phyloP scores from a whole-genome alignment of 179 eudicot species.

The Dionaea muscipula region DNA sequence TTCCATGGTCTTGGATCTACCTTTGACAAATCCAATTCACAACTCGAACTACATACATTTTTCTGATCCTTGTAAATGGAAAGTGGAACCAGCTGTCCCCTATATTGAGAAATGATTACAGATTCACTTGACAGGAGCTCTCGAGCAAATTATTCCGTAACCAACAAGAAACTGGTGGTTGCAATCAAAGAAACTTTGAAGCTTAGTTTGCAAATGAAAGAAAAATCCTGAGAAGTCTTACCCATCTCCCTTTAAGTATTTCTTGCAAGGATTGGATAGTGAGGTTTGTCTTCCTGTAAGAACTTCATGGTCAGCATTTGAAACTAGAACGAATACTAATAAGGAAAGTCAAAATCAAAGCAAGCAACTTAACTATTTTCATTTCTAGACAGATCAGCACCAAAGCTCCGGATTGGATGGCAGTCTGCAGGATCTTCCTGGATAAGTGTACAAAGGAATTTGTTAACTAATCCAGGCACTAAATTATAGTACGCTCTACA shows the following conservation, averaged over 20 bases:
- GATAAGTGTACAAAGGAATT: conserved; percentile 5
- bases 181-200: not conserved
- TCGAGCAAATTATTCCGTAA: not conserved
- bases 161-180: not conserved
- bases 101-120: conserved; percentile 7
- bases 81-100: conserved; percentile 42
- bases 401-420: conserved; percentile 61
- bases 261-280: conserved; percentile 34
- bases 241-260: conserved; percentile 51
- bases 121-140: not conserved
- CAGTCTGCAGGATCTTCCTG: conserved; percentile 51
- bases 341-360: not conserved
- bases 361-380: conserved; percentile 30
- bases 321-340: not conserved
- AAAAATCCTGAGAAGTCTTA: conserved; percentile 10
- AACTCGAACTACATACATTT: conserved; percentile 16
- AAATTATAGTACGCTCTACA: not conserved
- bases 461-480: not conserved
- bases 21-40: conserved; percentile 28
- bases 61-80: conserved; percentile 48
- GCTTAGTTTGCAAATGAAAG: not conserved
- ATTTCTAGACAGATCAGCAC: conserved; percentile 48
- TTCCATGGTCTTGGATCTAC: conserved; percentile 48
- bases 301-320: conserved; percentile 13
- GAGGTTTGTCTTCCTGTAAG: conserved; percentile 38